These are phyloP conservation scores for Fusarium chaquense DNA, from an alignment of 2,329 filamentous ascomycete genomes.

Conservation along the genomic window DNA sequence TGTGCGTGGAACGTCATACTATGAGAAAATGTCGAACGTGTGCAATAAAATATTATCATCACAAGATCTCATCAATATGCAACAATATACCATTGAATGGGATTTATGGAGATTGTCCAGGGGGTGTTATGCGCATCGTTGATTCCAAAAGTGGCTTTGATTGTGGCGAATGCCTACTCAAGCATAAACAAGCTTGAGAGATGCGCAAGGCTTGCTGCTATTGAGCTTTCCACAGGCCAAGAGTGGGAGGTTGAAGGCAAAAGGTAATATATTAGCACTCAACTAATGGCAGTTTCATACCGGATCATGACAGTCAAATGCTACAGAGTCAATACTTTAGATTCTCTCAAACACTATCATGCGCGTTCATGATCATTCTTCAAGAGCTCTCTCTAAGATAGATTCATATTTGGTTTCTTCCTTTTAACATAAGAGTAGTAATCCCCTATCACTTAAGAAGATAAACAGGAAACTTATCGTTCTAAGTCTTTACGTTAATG, in stretches of 20 bases:
- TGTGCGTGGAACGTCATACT: not conserved
- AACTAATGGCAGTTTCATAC: too few relatives aligned
- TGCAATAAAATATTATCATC: not conserved
- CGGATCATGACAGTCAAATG: rapidly evolving
- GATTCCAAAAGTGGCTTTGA: not conserved
- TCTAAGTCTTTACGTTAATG: not conserved
- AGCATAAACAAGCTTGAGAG: rapidly evolving
- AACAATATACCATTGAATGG: rapidly evolving
- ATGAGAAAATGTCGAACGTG: not conserved
- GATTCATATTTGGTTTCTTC: too few relatives aligned
- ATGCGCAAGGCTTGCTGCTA: not conserved
- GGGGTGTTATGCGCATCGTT: rapidly evolving
- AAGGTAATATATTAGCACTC: not conserved
- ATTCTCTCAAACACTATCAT: not conserved
- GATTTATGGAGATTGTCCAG: not conserved
- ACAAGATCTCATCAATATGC: not conserved
- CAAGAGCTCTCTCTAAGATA: too few relatives aligned
- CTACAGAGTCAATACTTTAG: not conserved
- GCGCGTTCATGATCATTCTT: too few relatives aligned
- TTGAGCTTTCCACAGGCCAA: not conserved
- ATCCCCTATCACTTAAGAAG: too few relatives aligned
- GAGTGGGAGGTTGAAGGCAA: not conserved
- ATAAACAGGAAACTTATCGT: too few relatives aligned
- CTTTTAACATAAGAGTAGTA: too few relatives aligned
- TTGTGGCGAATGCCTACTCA: not conserved